A percentile compares a stretch with the other conserved stretches of the same genome.
Conservation (phyloP, 1,284 basidiomycete genomes). For the Quambalaria eucalypti region DNA sequence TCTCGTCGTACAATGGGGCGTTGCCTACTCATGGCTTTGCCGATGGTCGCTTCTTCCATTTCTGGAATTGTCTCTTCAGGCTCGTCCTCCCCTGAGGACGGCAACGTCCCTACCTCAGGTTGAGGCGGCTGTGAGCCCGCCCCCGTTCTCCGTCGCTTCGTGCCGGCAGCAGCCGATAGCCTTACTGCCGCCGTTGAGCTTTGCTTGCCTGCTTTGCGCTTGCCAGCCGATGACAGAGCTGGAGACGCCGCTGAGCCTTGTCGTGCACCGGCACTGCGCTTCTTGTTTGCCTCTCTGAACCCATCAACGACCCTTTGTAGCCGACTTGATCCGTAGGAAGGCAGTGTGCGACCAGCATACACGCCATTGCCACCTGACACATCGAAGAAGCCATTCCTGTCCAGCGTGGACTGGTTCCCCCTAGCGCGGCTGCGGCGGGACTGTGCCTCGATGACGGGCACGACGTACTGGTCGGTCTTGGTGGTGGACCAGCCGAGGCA, state of each 20-base stretch:
- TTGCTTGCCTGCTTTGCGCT: neutral
- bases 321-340: slow-evolving; percentile 73
- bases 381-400: slow-evolving; percentile 53
- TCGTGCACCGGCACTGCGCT: neutral
- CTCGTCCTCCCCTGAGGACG: too few species aligned
- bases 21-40: slow-evolving; percentile 29
- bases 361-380: slow-evolving; percentile 52
- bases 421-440: slow-evolving; percentile 46
- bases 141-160: neutral
- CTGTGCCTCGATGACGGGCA: slow-evolving; percentile 73
- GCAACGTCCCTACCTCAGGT: slow-evolving; percentile 4
- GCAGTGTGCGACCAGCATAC: slow-evolving; percentile 65
- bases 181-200: neutral
- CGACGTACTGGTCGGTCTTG: slow-evolving; percentile 83
- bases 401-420: slow-evolving; percentile 54
- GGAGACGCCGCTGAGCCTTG: neutral
- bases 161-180: neutral
- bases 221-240: neutral
- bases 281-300: slow-evolving; percentile 49
- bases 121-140: neutral
- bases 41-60: slow-evolving; percentile 24
- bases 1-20: slow-evolving; percentile 24
- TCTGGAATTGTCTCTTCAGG: too few species aligned
- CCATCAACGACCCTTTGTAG: slow-evolving; percentile 80
- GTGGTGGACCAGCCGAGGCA: slow-evolving; percentile 76